phyloP scores from a whole-genome alignment of 2,329 filamentous ascomycete genomes.

The Diaporthe longicolla region DNA sequence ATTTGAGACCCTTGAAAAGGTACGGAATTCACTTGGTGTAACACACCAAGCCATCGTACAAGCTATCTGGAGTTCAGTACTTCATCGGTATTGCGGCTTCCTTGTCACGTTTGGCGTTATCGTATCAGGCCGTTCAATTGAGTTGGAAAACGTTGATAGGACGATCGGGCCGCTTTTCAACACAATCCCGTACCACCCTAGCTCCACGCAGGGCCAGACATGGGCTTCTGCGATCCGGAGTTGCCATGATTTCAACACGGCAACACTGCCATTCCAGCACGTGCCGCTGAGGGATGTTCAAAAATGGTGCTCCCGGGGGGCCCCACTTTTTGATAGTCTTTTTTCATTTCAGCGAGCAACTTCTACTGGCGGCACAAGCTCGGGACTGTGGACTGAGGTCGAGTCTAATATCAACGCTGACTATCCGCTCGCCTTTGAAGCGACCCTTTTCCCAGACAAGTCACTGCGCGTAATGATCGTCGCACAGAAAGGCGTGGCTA shows the following conservation, averaged over 20 bases:
- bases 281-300: constrained; percentile 84
- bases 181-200: constrained; percentile 80
- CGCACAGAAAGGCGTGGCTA: constrained; percentile 61
- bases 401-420: constrained; percentile 68
- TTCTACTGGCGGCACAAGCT: constrained; percentile 46
- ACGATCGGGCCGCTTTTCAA: constrained; percentile 91
- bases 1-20: constrained; percentile 61
- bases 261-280: constrained; percentile 80
- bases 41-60: constrained; percentile 86
- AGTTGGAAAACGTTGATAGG: constrained; percentile 74
- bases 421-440: constrained; percentile 85
- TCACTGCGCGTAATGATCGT: constrained; percentile 71
- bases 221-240: constrained; percentile 73
- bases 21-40: constrained; percentile 74
- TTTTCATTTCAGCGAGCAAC: constrained; percentile 82
- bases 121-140: constrained; percentile 82
- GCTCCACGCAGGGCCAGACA: constrained; percentile 58
- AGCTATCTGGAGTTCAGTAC: constrained; percentile 77
- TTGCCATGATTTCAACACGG: constrained; percentile 80
- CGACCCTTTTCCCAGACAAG: constrained; percentile 65
- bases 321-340: constrained; percentile 81
- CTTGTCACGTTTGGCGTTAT: constrained; percentile 78
- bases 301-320: constrained; percentile 78
- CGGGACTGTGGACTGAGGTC: constrained; percentile 66
- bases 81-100: constrained; percentile 65